Base-by-base conservation (phyloP, 306 rosid species). In the Benincasa hispida region DNA sequence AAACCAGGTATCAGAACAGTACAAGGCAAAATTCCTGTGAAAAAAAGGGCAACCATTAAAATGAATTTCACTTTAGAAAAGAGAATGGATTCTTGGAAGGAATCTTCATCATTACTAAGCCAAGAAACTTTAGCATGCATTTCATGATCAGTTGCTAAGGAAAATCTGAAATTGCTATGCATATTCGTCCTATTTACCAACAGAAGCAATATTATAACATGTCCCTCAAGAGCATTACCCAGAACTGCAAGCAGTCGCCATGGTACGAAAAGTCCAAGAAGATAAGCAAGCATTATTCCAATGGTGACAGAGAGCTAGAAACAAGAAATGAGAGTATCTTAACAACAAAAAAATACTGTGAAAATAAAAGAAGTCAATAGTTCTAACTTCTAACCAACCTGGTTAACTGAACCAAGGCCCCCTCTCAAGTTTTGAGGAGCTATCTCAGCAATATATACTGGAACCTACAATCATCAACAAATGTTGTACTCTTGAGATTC, bases 371-470 rank as follows among this genome's bases (percentile, higher is more conserved):
- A 68, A 68, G 18, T 21, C 55, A 13, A 12, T 68, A 21, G 54
- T 41, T 35, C 22, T 45, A 65, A 27, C 79, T 41, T 35, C 22
- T 45, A 65, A 27, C 79, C 68, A 82, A 92, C 97, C 97, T 92
- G 97, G 81, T 92, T 90, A 34, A 90, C 91, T 56, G 97, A 87
- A 56, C 97, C 97, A 81, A 92, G 91, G 82, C 84, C 15, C 76
- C 97, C 97, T 84, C 97, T 86, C 89, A 88, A 59, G 86, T 92
- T 82, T 80, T 90, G 89, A 78, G 97, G 97, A 60, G 97, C 74
- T 76, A 92, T 87, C 87, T 92, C 97, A 53, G 97, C 93, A 74
- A 92, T 92, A 86, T 92, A 92, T 66, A 92, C 93, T 41, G 97
- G 97, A 54, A 92, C 97, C 97, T 92, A 81, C 21, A 27, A 72